Evolutionary conservation across 192 early-diverging fungal genomes (phyloP), one percentile per base, ranked within the genome.

Genomic region (Gigaspora rosea): DNA sequence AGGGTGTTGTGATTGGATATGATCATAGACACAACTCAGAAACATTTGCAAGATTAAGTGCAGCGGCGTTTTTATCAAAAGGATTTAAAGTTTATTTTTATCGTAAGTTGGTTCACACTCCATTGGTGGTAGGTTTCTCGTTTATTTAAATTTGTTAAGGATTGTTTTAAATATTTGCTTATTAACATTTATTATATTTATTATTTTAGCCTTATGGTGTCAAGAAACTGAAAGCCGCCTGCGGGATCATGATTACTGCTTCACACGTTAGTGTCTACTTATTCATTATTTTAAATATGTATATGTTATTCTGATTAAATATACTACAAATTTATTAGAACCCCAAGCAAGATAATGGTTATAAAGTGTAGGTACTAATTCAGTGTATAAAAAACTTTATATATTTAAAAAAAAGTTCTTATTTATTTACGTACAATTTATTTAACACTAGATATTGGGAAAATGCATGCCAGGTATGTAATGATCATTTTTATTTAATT

Each of bases 201-300:
- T 27, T 27, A 27, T 4, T 58, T 10, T 76, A 88, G 75, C 94
- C 96, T 12, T 98, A 93, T 87, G 91, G 90, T n/a, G 90, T 97
- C 65, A 90, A 90, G 76, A 84, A 84, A 27, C 78, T 92, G 35
- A 81, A 83, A 7, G 92, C 93, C 1, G 87, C 91, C 18, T 91
- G 90, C 67, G 96, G 96, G 67, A 92, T 98, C 79, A 98, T 98
- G 96, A 92, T 98, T 71, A 98, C 96, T 8, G 96, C 96, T 61
- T 96, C 94, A 75, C 94, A 95, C 64, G 84, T 85, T 81, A 81
- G 81, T 77, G 48, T 47, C 33, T 65, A 3, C 18, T 46, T 65
- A 15, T 65, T 62, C 1, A 47, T 46, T 6, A 20, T 16, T 65
- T n/a, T 36, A n/a, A 4, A 46, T 27, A 27, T 1, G 0, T 66